A percentile compares a stretch with the other conserved stretches of the same genome.
These are phyloP conservation scores for Erysiphe pulchra DNA, from an alignment of 2,329 filamentous ascomycete species.

Conservation along the genomic window DNA sequence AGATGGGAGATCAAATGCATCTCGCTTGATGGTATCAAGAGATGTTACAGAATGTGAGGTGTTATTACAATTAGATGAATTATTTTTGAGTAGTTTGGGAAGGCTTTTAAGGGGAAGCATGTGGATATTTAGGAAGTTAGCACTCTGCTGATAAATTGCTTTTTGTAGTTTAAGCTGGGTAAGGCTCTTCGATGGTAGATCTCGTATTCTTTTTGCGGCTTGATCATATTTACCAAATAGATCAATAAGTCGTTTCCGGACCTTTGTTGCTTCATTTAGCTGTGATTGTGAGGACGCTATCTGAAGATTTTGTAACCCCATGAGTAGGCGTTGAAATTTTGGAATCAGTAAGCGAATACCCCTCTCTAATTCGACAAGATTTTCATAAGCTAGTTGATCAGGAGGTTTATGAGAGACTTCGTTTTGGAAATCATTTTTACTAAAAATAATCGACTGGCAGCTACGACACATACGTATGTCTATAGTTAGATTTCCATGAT, in stretches of 20 bases:
- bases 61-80: conserved; percentile 20
- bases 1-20: conserved; percentile 22
- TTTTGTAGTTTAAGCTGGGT: conserved; percentile 40
- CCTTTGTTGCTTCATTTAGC: conserved; percentile 41
- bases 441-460: conserved; percentile 48
- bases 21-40: conserved; percentile 32
- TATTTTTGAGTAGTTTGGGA: conserved; percentile 33
- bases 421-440: conserved; percentile 37
- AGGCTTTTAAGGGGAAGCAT: conserved; percentile 46
- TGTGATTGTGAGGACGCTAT: conserved; percentile 22
- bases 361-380: conserved; percentile 42
- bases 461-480: conserved; percentile 84
- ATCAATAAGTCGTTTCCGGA: conserved; percentile 44
- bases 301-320: conserved; percentile 38
- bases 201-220: conserved; percentile 40
- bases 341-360: conserved; percentile 43
- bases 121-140: conserved; percentile 42
- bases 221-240: conserved; percentile 46
- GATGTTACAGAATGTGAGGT: conserved; percentile 13
- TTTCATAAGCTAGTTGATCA: conserved; percentile 38
- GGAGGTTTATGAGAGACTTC: conserved; percentile 30
- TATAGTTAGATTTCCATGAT: conserved; percentile 34
- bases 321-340: conserved; percentile 40
- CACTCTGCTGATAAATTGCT: conserved; percentile 41
- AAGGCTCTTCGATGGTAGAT: conserved; percentile 35